These are phyloP conservation scores for Ophiostoma australiae DNA, from an alignment of 2,329 filamentous ascomycete genomes.

Conservation along the genomic window DNA sequence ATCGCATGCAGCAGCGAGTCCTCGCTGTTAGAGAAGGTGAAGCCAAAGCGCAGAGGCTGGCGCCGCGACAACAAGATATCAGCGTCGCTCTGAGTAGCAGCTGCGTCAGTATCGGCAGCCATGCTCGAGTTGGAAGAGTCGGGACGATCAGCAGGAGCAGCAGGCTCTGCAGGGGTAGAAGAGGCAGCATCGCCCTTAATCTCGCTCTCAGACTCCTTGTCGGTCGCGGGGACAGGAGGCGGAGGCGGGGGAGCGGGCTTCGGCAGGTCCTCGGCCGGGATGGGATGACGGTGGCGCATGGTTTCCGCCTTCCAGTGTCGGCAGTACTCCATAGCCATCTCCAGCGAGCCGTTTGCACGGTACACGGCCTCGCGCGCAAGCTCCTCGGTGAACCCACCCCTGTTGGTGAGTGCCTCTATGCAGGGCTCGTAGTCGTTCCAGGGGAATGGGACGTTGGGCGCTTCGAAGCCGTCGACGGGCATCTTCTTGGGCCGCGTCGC, in stretches of 20 bases:
- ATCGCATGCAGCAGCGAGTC: slow-evolving; percentile 1
- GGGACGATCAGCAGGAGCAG: background rate
- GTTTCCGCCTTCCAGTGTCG: slow-evolving; percentile 54
- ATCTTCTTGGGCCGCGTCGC: slow-evolving; percentile 15
- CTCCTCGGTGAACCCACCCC: slow-evolving; percentile 51
- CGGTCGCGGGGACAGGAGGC: background rate
- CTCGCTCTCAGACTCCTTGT: background rate
- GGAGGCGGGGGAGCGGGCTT: background rate
- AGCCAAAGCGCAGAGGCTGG: background rate
- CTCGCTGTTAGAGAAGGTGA: background rate
- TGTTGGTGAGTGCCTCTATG: slow-evolving; percentile 32
- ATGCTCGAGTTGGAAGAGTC: background rate
- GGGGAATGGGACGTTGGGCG: slow-evolving; percentile 42
- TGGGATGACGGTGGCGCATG: slow-evolving; percentile 59
- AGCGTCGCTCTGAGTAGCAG: background rate
- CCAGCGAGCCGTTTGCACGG: slow-evolving; percentile 64
- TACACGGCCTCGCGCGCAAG: slow-evolving; percentile 76
- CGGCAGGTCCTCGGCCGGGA: slow-evolving; percentile 53
- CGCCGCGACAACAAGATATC: background rate
- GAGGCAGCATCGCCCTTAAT: background rate
- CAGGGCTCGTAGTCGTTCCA: slow-evolving; percentile 41
- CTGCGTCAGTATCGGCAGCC: background rate
- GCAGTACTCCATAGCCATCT: slow-evolving; percentile 69
- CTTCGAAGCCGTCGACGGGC: slow-evolving; percentile 35
- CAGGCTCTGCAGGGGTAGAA: background rate